A percentile compares a stretch with the other conserved stretches of the same genome.
These are phyloP conservation scores for Aureobasidium sp. DNA, from an alignment of 2,329 filamentous ascomycete genomes.

Conservation along the genomic window DNA sequence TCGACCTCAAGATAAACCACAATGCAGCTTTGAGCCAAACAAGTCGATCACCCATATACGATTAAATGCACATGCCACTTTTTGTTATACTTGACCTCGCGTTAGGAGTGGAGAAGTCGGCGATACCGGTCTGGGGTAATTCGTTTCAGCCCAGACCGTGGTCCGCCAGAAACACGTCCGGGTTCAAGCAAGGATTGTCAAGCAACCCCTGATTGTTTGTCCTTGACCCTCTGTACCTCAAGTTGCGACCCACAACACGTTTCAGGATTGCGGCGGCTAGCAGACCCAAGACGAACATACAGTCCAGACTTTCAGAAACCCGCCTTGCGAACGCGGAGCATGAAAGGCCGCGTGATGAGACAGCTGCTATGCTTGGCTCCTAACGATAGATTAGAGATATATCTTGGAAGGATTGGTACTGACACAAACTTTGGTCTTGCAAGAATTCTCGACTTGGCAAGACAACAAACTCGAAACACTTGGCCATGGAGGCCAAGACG, in stretches of 20 bases:
- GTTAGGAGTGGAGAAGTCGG: background rate
- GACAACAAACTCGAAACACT: slow-evolving; percentile 10
- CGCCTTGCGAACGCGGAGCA: background rate
- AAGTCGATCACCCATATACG: background rate
- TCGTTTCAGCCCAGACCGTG: background rate
- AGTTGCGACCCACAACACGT: background rate
- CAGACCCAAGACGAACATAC: background rate
- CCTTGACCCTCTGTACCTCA: background rate
- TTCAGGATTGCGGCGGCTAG: slow-evolving; percentile 8
- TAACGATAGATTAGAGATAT: background rate
- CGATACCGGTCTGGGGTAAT: background rate
- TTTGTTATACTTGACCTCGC: background rate
- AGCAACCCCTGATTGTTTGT: background rate
- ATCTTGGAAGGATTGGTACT: background rate
- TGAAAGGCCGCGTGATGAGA: background rate
- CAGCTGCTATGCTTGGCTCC: background rate
- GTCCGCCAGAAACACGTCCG: background rate
- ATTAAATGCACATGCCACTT: background rate
- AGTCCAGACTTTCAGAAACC: background rate
- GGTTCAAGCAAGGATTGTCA: background rate
- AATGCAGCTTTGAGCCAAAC: background rate
- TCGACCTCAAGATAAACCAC: background rate
- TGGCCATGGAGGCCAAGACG: slow-evolving; percentile 1
- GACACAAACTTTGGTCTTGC: background rate
- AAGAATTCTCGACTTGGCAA: background rate